phyloP scores from a whole-genome alignment of 139 green algal genomes.

The Zygnema cylindricum region DNA sequence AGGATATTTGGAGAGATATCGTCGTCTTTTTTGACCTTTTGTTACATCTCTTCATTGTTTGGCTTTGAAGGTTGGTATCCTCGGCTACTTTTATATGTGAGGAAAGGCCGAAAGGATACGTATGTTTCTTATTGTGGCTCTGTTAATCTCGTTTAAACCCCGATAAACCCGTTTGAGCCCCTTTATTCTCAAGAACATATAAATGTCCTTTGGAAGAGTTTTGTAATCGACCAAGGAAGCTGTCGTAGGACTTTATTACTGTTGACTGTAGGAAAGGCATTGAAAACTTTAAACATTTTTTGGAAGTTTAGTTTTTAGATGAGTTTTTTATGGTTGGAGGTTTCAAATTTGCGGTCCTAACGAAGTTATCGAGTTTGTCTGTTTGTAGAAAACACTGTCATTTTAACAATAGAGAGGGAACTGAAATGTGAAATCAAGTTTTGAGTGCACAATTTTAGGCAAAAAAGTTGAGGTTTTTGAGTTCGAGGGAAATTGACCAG shows the following conservation, averaged over 20 bases:
- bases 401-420: not conserved
- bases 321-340: not conserved
- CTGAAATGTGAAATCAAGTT: not conserved
- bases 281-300: not conserved
- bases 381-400: not conserved
- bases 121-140: not conserved
- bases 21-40: too few relatives aligned
- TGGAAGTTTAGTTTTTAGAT: not conserved
- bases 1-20: not conserved
- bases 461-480: too few relatives aligned
- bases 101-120: not conserved
- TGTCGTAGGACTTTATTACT: not conserved
- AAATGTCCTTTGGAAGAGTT: not conserved
- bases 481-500: too few relatives aligned
- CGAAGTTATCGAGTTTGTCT: not conserved
- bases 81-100: not conserved
- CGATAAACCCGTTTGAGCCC: too few relatives aligned
- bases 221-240: not conserved
- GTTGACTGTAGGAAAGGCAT: not conserved
- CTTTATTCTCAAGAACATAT: too few relatives aligned
- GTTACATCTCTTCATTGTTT: not conserved
- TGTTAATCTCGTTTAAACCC: too few relatives aligned
- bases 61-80: not conserved
- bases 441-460: not conserved
- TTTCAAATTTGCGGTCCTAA: not conserved